phyloP scores from a whole-genome alignment of 139 green algal genomes.

The Dunaliella primolecta region DNA sequence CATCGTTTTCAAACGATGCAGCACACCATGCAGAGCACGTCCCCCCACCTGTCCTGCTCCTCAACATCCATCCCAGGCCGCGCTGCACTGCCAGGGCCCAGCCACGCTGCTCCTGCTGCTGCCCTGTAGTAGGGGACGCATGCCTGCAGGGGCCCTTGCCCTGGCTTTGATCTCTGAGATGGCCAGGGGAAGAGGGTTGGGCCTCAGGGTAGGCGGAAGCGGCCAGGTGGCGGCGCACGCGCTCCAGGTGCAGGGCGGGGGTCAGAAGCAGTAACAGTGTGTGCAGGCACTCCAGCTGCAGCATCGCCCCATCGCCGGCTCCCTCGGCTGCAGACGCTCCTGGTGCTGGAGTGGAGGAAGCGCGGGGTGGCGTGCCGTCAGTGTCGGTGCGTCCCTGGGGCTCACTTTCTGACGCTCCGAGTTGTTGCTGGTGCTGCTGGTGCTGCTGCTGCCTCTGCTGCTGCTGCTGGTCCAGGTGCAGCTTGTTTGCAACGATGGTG shows the following conservation, averaged over 20 bases:
- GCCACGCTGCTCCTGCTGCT: too few relatives aligned
- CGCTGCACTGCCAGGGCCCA: conserved; percentile 36
- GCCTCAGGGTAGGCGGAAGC: background rate
- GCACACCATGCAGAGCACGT: too few relatives aligned
- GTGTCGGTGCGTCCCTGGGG: background rate
- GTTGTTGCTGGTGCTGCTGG: background rate
- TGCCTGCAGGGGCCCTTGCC: too few relatives aligned
- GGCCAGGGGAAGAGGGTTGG: too few relatives aligned
- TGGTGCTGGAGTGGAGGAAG: background rate
- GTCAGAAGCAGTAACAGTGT: conserved; percentile 55
- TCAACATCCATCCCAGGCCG: conserved; percentile 23
- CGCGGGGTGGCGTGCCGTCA: background rate
- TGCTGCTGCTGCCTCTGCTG: background rate
- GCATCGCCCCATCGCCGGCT: background rate
- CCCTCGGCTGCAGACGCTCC: background rate
- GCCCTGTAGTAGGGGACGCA: too few relatives aligned
- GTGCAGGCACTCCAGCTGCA: conserved; percentile 60
- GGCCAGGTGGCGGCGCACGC: background rate
- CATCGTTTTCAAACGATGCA: too few relatives aligned
- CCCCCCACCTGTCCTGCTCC: conserved; percentile 23
- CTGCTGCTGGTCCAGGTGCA: conserved; percentile 7
- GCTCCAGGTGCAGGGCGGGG: background rate
- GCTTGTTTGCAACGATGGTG: background rate
- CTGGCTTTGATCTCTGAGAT: too few relatives aligned
- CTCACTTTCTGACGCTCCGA: background rate